Evolutionary conservation across 2,329 filamentous ascomycete species (phyloP), one percentile per base, ranked within the genome.

Genomic region (Phialophora expanda): DNA sequence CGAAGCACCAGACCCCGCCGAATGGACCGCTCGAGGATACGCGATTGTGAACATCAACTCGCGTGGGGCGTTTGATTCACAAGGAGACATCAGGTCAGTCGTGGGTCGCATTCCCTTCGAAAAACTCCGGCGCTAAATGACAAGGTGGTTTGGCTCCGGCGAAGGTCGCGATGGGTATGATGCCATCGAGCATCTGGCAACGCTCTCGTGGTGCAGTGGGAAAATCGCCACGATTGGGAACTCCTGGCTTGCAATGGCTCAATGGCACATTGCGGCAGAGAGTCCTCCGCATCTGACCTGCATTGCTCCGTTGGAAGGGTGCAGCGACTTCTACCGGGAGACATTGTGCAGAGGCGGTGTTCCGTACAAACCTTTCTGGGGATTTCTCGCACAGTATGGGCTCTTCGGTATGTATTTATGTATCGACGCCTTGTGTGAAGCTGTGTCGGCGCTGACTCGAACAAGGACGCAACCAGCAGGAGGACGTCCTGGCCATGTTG

Each of bases 261-360:
- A 82, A 64, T 80, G 78, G 77, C 78, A 78, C 59, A 76, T 81
- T 8, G 81, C 79, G 0, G 74, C 78, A 0, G 71, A 77, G 51
- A 73, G 76, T 12, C 81, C 81, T 8, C 81, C 80, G 0, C 76
- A 74, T n/a, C 73, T 82, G 4, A 75, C 75, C n/a, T 76, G 76
- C 0, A 81, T 83, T 32, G 80, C 80, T 0, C 83, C 75, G 53
- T 82, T 80, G 81, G 82, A 84, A 70, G 81, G 79, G 11, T 78
- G 74, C 51, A 77, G 76, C 0, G 82, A 84, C 66, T 68, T 83
- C 4, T 84, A 81, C 65, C 77, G 81, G 1, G 81, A 84, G 68
- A 50, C 46, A 9, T 77, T 80, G 26, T 80, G 83, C 67, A 75
- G 74, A 34, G 76, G 81, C 4, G 82, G 82, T 11, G 80, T 81